Percentiles rank a stretch among this genome's conserved stretches.
Conservation (phyloP, 352 stramenopile genomes). For the Globisporangium iwayamae region DNA sequence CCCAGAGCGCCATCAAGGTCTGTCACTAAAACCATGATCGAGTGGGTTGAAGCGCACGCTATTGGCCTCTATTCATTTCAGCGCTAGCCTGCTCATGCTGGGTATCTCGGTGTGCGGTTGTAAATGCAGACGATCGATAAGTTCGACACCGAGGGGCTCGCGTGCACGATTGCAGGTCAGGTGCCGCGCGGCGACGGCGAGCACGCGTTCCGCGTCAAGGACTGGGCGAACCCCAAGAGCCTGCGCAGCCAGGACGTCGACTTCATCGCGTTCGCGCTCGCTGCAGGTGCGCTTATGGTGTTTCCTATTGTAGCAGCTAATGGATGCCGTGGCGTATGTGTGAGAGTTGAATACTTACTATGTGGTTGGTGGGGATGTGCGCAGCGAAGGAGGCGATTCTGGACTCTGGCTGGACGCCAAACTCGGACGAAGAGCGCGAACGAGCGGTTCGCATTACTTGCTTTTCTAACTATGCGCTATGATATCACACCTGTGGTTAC, state of each 20-base stretch:
- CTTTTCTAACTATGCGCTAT: not conserved
- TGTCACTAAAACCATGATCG: too few relatives aligned
- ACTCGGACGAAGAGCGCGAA: constrained; percentile 63
- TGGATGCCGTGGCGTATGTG: too few relatives aligned
- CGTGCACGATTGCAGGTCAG: constrained; percentile 65
- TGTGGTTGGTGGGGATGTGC: not conserved
- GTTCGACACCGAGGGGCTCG: constrained; percentile 55
- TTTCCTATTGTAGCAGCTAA: too few relatives aligned
- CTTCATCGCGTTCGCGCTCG: constrained; percentile 84
- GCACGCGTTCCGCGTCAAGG: constrained; percentile 54
- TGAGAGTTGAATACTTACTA: not conserved
- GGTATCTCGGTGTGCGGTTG: not conserved
- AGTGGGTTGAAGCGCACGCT: not conserved
- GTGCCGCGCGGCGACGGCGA: constrained; percentile 61
- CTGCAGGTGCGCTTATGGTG: constrained; percentile 45
- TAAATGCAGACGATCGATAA: constrained; percentile 38
- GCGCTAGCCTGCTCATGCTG: not conserved
- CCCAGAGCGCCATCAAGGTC: constrained; percentile 74
- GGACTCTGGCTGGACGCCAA: constrained; percentile 62
- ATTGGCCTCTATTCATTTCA: too few relatives aligned
- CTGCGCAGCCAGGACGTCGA: constrained; percentile 72
- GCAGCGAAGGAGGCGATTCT: constrained; percentile 77
- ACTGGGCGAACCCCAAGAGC: constrained; percentile 70
- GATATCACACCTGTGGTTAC: too few relatives aligned
- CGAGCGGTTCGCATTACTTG: constrained; percentile 38